Evolutionary conservation across 148 eudicot species (phyloP).

Genomic region (Arctostaphylos glauca): DNA sequence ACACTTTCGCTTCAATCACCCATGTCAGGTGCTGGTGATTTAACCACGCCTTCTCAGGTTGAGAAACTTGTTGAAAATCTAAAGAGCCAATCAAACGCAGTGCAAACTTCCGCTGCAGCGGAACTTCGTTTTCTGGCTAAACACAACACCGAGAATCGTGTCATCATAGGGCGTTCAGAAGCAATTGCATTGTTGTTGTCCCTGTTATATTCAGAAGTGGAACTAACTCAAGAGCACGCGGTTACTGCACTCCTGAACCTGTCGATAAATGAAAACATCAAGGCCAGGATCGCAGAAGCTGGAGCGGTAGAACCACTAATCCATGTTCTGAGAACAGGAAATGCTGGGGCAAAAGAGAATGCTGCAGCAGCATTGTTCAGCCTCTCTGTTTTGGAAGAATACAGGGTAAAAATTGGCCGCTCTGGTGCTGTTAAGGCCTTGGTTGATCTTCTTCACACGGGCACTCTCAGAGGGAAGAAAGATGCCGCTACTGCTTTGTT

Average conservation of each 20-base stretch:
- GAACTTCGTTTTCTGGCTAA: slow-evolving; percentile 75
- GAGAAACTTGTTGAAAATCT: slow-evolving; percentile 56
- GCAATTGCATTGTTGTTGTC: slow-evolving; percentile 70
- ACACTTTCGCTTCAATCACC: slow-evolving; percentile 35
- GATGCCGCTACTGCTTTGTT: slow-evolving; percentile 93
- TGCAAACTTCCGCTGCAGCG: slow-evolving; percentile 59
- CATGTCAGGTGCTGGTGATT: slow-evolving; percentile 46
- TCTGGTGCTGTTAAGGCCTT: slow-evolving; percentile 72
- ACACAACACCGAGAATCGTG: slow-evolving; percentile 70
- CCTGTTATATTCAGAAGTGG: slow-evolving; percentile 51
- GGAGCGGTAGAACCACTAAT: slow-evolving; percentile 78
- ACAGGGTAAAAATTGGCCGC: slow-evolving; percentile 78
- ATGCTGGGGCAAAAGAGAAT: slow-evolving; percentile 69
- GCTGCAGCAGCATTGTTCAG: slow-evolving; percentile 94
- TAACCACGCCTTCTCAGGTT: slow-evolving; percentile 51
- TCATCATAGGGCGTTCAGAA: slow-evolving; percentile 57
- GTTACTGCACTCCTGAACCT: slow-evolving; percentile 86
- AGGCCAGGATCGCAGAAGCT: slow-evolving; percentile 59
- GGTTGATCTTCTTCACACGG: slow-evolving; percentile 71
- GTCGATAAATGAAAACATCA: slow-evolving; percentile 71
- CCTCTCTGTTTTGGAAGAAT: slow-evolving; percentile 74
- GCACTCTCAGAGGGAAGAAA: slow-evolving; percentile 93
- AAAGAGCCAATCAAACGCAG: slow-evolving; percentile 40
- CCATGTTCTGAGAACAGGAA: slow-evolving; percentile 72
- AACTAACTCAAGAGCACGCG: slow-evolving; percentile 80